Percentiles rank a stretch among this genome's conserved stretches.
Conservation (phyloP, 352 stramenopile genomes). For the Pythium scleroteichum region DNA sequence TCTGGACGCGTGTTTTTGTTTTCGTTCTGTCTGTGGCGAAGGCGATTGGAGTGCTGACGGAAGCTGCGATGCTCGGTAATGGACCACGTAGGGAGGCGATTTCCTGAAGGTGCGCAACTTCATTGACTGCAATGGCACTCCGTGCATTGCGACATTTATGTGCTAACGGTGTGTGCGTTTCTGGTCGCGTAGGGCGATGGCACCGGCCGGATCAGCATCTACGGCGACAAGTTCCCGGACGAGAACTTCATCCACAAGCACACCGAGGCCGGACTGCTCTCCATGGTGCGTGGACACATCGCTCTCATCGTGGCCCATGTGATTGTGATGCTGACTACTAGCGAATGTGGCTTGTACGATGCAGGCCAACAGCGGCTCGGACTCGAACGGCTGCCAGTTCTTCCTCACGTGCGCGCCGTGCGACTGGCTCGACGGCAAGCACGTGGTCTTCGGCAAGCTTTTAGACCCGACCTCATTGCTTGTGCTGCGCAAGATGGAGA, state of each 20-base stretch:
- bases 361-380: conserved; percentile 93
- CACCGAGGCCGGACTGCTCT: conserved; percentile 73
- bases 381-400: conserved; percentile 95
- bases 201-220: conserved; percentile 84
- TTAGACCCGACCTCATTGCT: conserved; percentile 86
- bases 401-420: conserved; percentile 94
- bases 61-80: neutral
- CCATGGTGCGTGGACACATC: conserved; percentile 76
- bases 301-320: no score
- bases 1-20: no score
- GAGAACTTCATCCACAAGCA: conserved; percentile 87
- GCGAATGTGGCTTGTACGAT: no score
- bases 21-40: no score
- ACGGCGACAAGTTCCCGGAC: conserved; percentile 86
- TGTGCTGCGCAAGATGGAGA: conserved; percentile 91
- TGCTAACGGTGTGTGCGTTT: no score
- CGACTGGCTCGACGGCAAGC: conserved; percentile 96
- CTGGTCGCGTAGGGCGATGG: conserved; percentile 56
- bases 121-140: neutral
- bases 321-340: no score
- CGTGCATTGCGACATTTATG: no score
- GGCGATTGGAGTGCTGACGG: no score
- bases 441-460: conserved; percentile 96
- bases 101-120: conserved; percentile 66
- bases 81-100: conserved; percentile 55